Percentiles rank a stretch among this genome's conserved stretches.
These are phyloP conservation scores for Pseudopithomyces maydicus DNA, from an alignment of 2,329 filamentous ascomycete species.

Conservation along the genomic window DNA sequence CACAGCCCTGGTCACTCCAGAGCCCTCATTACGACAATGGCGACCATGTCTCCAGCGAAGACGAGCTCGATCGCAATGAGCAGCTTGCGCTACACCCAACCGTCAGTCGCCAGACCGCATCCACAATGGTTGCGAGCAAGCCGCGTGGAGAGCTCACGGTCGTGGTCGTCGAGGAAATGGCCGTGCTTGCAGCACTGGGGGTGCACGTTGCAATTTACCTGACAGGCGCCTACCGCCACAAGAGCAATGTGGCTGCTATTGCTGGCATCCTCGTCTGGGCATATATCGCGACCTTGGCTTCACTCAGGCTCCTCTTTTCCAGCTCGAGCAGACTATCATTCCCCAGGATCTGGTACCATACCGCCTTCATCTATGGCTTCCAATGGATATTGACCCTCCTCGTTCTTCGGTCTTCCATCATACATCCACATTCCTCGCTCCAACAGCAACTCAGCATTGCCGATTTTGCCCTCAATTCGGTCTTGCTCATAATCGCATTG, in stretches of 20 bases:
- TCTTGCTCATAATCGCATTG: conserved; percentile 77
- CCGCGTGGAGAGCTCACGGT: conserved; percentile 75
- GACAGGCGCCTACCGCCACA: conserved; percentile 62
- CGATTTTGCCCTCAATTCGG: conserved; percentile 75
- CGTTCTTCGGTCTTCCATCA: conserved; percentile 82
- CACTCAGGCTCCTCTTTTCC: conserved; percentile 71
- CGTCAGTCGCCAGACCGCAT: conserved; percentile 55
- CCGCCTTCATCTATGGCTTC: conserved; percentile 77
- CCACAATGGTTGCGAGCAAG: conserved; percentile 71
- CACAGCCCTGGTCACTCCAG: conserved; percentile 44
- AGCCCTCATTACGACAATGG: conserved; percentile 35
- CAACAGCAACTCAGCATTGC: conserved; percentile 69
- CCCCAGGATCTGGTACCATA: conserved; percentile 89
- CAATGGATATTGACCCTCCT: conserved; percentile 80
- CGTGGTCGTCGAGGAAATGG: conserved; percentile 74
- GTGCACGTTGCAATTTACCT: conserved; percentile 70
- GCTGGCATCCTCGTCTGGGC: conserved; percentile 76
- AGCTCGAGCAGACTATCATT: conserved; percentile 66
- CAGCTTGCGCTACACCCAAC: conserved; percentile 61
- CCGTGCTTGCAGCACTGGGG: conserved; percentile 72
- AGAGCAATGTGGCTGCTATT: conserved; percentile 65
- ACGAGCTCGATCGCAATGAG: conserved; percentile 64
- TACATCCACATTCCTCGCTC: conserved; percentile 71
- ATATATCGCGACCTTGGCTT: conserved; percentile 77
- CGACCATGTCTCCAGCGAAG: conserved; percentile 55